Evolutionary conservation across 2,329 filamentous ascomycete genomes (phyloP).

Genomic region (Neofusicoccum laricinum): DNA sequence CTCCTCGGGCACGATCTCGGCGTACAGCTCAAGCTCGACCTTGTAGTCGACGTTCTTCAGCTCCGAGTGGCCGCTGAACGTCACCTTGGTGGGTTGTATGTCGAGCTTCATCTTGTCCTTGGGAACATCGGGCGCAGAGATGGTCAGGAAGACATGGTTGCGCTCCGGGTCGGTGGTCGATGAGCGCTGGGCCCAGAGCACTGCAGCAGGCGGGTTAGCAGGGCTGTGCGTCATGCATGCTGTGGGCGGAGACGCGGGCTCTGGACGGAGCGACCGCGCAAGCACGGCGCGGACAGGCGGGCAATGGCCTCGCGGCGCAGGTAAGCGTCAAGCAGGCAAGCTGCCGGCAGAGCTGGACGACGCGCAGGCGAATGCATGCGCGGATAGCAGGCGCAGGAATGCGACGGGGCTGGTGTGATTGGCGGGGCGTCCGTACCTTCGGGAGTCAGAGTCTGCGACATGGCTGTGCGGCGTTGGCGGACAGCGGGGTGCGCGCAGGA

Average conservation of each 20-base stretch:
- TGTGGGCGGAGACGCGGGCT: slow-evolving; percentile 83
- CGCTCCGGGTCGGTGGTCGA: slow-evolving; percentile 73
- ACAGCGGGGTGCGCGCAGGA: neutral
- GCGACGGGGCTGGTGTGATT: slow-evolving; percentile 7
- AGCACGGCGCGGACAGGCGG: slow-evolving; percentile 93
- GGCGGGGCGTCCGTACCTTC: slow-evolving; percentile 38
- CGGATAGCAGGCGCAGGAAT: neutral
- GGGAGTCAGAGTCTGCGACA: slow-evolving; percentile 29
- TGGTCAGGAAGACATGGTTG: slow-evolving; percentile 94
- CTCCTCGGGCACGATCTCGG: slow-evolving; percentile 80
- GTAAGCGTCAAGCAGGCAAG: neutral
- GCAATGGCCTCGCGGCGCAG: slow-evolving; percentile 51
- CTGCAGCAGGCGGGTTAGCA: slow-evolving; percentile 38
- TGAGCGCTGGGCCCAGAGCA: slow-evolving; percentile 98
- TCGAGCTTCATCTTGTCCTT: slow-evolving; percentile 75
- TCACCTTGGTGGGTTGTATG: slow-evolving; percentile 71
- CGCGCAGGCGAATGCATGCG: neutral
- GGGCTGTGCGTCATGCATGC: slow-evolving; percentile 32
- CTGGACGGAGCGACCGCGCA: slow-evolving; percentile 65
- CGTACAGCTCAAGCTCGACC: slow-evolving; percentile 83
- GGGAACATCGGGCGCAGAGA: slow-evolving; percentile 82
- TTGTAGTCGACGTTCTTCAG: slow-evolving; percentile 85
- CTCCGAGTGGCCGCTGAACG: slow-evolving; percentile 78
- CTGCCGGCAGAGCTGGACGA: neutral
- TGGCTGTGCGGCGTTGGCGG: slow-evolving; percentile 11